These are phyloP conservation scores for Coleophoma eucalyptorum DNA, from an alignment of 2,329 filamentous ascomycete genomes.

Conservation along the genomic window DNA sequence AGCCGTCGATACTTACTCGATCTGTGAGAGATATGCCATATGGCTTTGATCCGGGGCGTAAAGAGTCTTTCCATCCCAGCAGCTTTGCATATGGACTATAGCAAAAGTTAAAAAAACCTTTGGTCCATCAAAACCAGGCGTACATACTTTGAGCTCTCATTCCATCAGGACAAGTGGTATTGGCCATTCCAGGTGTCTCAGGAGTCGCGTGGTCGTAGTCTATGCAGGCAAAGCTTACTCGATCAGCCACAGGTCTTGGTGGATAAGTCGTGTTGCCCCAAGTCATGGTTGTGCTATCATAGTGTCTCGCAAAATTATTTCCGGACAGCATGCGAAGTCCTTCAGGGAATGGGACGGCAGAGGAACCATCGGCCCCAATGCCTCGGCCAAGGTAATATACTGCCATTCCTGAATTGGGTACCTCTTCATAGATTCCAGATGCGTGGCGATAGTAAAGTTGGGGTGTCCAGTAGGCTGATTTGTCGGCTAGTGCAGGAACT, in stretches of 20 bases:
- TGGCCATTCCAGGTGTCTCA: conserved; percentile 52
- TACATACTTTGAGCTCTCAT: conserved; percentile 44
- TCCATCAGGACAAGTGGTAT: conserved; percentile 52
- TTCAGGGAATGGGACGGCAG: conserved; percentile 2
- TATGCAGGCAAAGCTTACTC: conserved; percentile 12
- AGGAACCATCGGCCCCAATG: conserved; percentile 24
- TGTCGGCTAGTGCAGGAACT: conserved; percentile 51
- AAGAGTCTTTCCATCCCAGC: conserved; percentile 55
- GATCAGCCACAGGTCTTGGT: conserved; percentile 26
- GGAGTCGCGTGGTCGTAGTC: conserved; percentile 11
- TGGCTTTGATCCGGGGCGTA: conserved; percentile 39
- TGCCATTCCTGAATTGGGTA: conserved; percentile 47
- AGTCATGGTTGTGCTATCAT: conserved; percentile 25
- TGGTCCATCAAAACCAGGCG: no score
- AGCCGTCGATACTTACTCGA: conserved; percentile 20
- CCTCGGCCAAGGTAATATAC: conserved; percentile 29
- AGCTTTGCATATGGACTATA: conserved; percentile 54
- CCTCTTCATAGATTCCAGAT: conserved; percentile 49
- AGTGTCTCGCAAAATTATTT: conserved; percentile 29
- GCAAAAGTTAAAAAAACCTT: background rate
- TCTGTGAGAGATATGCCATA: conserved; percentile 32
- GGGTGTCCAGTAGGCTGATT: conserved; percentile 47
- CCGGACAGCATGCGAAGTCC: conserved; percentile 7
- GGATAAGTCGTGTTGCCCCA: conserved; percentile 28
- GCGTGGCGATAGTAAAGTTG: conserved; percentile 7